These are phyloP conservation scores for Takashimella tepidaria DNA, from an alignment of 1,284 basidiomycete species.

Conservation along the genomic window DNA sequence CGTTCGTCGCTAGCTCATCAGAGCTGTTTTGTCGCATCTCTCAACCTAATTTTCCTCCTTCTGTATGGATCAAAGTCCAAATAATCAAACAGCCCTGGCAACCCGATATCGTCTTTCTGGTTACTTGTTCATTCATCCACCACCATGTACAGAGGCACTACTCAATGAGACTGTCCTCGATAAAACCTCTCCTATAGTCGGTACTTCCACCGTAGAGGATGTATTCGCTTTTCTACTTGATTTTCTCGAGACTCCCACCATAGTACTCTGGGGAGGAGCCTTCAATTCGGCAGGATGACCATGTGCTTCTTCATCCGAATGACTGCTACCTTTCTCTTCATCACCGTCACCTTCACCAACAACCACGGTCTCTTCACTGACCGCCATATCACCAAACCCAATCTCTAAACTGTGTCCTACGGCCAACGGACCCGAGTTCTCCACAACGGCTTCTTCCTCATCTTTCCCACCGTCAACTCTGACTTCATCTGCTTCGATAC, in stretches of 20 bases:
- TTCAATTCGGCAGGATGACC: not conserved
- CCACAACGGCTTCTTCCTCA: conserved; percentile 3
- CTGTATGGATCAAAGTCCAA: too few relatives aligned
- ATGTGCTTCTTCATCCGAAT: not conserved
- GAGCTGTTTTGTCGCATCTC: too few relatives aligned
- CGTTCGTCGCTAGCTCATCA: too few relatives aligned
- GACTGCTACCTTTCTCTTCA: not conserved
- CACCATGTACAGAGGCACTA: conserved; percentile 37
- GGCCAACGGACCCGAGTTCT: not conserved
- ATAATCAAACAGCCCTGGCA: too few relatives aligned
- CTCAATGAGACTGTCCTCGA: conserved; percentile 32
- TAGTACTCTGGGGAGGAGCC: too few relatives aligned
- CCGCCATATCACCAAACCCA: not conserved
- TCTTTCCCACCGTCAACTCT: conserved; percentile 7
- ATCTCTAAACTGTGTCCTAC: not conserved
- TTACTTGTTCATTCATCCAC: conserved; percentile 20
- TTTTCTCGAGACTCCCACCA: not conserved
- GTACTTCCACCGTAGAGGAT: conserved; percentile 14
- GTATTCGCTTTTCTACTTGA: conserved; percentile 5
- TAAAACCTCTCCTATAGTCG: conserved; percentile 34
- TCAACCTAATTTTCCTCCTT: too few relatives aligned
- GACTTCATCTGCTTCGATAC: conserved; percentile 14
- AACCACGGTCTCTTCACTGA: conserved; percentile 1
- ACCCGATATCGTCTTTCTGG: too few relatives aligned
- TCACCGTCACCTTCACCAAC: not conserved